These are phyloP conservation scores for Candida neerlandica DNA, from an alignment of 1,139 yeast genomes.

Conservation along the genomic window DNA sequence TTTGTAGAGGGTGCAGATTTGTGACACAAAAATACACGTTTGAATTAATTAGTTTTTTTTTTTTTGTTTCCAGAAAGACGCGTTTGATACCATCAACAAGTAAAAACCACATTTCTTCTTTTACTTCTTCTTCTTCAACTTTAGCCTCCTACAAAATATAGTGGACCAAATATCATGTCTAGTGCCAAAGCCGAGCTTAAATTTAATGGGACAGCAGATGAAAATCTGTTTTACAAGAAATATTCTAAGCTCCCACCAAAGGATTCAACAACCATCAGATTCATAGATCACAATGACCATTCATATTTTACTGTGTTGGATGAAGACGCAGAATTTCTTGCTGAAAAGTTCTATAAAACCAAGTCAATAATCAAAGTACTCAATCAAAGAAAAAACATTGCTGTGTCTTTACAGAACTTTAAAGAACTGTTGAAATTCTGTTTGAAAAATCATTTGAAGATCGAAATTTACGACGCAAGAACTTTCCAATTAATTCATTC, in stretches of 20 bases:
- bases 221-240: constrained; percentile 63
- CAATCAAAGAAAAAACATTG: constrained; percentile 63
- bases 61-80: background rate
- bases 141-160: background rate
- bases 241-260: constrained; percentile 54
- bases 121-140: background rate
- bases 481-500: constrained; percentile 59
- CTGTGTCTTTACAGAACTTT: constrained; percentile 76
- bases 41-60: background rate
- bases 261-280: constrained; percentile 54
- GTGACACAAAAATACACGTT: background rate
- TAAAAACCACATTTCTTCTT: background rate
- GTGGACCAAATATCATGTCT: constrained; percentile 39
- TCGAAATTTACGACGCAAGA: constrained; percentile 69
- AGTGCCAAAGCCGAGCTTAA: constrained; percentile 72
- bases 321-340: constrained; percentile 79
- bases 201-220: constrained; percentile 66
- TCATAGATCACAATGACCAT: constrained; percentile 68
- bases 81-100: background rate
- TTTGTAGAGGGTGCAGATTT: background rate
- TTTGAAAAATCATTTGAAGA: constrained; percentile 70
- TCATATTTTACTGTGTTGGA: constrained; percentile 79
- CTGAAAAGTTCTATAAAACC: constrained; percentile 82
- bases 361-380: constrained; percentile 70
- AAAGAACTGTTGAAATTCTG: constrained; percentile 64